These are phyloP conservation scores for Plasmodiophora brassicae DNA, from an alignment of 208 protist species.

Conservation along the genomic window DNA sequence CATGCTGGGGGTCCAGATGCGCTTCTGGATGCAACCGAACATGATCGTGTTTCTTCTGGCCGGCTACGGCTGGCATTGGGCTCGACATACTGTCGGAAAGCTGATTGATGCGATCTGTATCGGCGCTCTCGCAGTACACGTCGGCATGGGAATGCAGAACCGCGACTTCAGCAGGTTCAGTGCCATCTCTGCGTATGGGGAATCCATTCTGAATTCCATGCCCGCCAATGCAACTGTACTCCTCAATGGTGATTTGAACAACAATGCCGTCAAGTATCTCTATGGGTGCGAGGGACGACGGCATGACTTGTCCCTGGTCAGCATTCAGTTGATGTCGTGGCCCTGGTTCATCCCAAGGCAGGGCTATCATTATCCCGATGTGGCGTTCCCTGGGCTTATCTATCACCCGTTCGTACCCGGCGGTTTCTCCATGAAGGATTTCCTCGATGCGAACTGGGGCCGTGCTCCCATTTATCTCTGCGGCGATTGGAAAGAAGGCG, in stretches of 20 bases:
- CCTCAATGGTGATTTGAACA: neutral
- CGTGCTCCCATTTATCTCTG: neutral
- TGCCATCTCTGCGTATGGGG: neutral
- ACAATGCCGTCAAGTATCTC: slow-evolving; percentile 17
- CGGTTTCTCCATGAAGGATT: neutral
- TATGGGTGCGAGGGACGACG: neutral
- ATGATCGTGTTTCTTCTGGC: neutral
- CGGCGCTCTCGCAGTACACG: neutral
- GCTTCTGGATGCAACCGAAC: slow-evolving; percentile 27
- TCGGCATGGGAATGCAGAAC: neutral
- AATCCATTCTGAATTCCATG: neutral
- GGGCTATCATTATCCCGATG: neutral
- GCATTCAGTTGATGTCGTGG: slow-evolving; percentile 11
- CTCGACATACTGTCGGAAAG: neutral
- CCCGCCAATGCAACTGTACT: neutral
- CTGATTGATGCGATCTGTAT: neutral
- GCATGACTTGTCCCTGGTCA: neutral
- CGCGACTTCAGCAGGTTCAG: neutral
- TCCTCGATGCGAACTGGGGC: neutral
- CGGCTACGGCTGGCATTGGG: neutral
- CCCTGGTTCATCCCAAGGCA: neutral
- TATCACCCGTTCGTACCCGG: neutral
- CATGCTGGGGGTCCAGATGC: neutral
- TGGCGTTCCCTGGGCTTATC: neutral
- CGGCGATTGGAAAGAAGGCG: slow-evolving; percentile 2